phyloP scores from a whole-genome alignment of 371 early-diverging fungal genomes.

The Fennellomyces sp. region DNA sequence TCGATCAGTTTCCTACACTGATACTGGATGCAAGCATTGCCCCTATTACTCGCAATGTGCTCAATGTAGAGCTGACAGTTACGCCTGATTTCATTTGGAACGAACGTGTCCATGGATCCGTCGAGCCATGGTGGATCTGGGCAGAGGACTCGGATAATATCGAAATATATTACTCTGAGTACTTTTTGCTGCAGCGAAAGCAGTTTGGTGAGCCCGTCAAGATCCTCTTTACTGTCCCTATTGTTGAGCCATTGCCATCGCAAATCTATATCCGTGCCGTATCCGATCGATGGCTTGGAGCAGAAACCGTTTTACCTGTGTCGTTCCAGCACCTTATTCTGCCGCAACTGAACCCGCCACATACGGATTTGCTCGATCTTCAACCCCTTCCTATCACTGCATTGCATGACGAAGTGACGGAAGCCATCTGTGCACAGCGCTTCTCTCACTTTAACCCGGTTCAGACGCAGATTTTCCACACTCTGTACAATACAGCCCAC shows the following conservation, averaged over 20 bases:
- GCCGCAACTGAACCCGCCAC: slow-evolving; percentile 79
- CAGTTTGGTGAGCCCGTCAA: slow-evolving; percentile 58
- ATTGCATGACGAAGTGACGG: slow-evolving; percentile 76
- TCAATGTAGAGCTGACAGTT: slow-evolving; percentile 78
- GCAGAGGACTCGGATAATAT: slow-evolving; percentile 80
- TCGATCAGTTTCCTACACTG: slow-evolving; percentile 86
- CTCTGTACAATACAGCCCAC: slow-evolving; percentile 83
- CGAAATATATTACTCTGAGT: slow-evolving; percentile 62
- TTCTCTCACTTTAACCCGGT: slow-evolving; percentile 97
- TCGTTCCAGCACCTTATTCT: slow-evolving; percentile 89
- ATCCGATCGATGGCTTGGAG: slow-evolving; percentile 94
- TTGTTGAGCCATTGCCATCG: slow-evolving; percentile 85
- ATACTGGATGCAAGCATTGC: slow-evolving; percentile 78
- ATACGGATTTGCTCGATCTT: slow-evolving; percentile 88
- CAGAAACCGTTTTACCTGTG: slow-evolving; percentile 84
- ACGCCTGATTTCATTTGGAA: slow-evolving; percentile 92
- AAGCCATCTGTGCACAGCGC: slow-evolving; percentile 76
- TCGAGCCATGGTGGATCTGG: slow-evolving; percentile 95
- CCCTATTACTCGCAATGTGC: slow-evolving; percentile 92
- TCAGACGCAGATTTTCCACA: slow-evolving; percentile 97
- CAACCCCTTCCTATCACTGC: slow-evolving; percentile 90
- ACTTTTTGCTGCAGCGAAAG: slow-evolving; percentile 54
- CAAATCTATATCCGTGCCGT: slow-evolving; percentile 89
- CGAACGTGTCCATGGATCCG: slow-evolving; percentile 84
- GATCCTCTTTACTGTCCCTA: slow-evolving; percentile 87